phyloP scores from a whole-genome alignment of 169 alveolate genomes.

The Neospora caninum region DNA sequence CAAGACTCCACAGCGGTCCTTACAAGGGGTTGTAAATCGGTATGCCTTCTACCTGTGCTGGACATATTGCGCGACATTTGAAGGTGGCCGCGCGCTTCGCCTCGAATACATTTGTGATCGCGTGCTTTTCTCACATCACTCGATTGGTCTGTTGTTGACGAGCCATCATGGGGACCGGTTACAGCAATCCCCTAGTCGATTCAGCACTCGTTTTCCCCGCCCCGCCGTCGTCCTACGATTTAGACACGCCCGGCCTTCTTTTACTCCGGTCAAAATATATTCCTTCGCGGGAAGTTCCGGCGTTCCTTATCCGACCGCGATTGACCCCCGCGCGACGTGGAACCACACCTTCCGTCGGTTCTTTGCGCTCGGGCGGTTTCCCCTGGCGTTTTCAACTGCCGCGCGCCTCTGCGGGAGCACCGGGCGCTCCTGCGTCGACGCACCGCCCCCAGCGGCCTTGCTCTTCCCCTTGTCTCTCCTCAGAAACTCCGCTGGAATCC shows the following conservation, averaged over 20 bases:
- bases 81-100: no score
- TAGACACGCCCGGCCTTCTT: constrained; percentile 41
- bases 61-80: no score
- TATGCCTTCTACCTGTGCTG: no score
- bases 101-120: no score
- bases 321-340: constrained; percentile 10
- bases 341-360: neutral
- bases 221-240: constrained; percentile 47
- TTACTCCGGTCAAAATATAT: constrained; percentile 38
- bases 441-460: neutral
- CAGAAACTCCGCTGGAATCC: neutral
- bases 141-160: neutral
- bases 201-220: constrained; percentile 50
- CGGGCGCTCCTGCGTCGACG: neutral
- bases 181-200: constrained; percentile 50
- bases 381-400: constrained; percentile 10
- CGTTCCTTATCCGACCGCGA: constrained; percentile 35
- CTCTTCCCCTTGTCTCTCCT: neutral
- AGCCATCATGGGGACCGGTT: constrained; percentile 43
- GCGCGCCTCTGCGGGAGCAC: neutral
- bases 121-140: no score
- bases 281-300: constrained; percentile 21
- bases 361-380: neutral
- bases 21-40: no score
- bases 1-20: no score